Conservation (phyloP, 2,329 filamentous ascomycete species). For the Aspergillus neoniger region DNA sequence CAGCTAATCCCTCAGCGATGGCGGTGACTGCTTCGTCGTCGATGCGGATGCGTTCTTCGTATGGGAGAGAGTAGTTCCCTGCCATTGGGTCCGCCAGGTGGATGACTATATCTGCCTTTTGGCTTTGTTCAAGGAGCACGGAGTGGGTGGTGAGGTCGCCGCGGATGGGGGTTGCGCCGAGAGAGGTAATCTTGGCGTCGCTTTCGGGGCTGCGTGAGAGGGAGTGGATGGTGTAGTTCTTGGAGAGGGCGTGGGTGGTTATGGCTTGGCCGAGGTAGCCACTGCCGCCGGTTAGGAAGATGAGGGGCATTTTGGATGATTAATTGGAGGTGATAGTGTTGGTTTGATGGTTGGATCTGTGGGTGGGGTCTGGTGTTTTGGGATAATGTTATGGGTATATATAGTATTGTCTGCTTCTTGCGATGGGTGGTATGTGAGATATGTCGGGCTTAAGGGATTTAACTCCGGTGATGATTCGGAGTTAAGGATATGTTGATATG, state of each 20-base stretch:
- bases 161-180: constrained; percentile 37
- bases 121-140: constrained; percentile 34
- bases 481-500: no score
- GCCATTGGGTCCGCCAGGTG: constrained; percentile 43
- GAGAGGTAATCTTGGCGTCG: constrained; percentile 29
- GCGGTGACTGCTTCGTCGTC: constrained; percentile 43
- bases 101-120: constrained; percentile 41
- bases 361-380: not conserved
- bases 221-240: constrained; percentile 42
- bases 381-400: no score
- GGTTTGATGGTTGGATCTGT: not conserved
- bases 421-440: no score
- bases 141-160: constrained; percentile 41
- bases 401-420: no score
- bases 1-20: constrained; percentile 37
- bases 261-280: constrained; percentile 48
- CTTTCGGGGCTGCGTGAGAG: constrained; percentile 41
- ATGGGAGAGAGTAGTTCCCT: constrained; percentile 43
- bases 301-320: not conserved
- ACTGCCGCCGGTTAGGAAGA: constrained; percentile 49
- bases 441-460: no score
- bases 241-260: constrained; percentile 37
- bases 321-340: not conserved
- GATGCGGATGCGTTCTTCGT: constrained; percentile 24
- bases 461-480: no score